Conservation (phyloP, 805 yeast species). For the Sugiyamaella valdiviana region DNA sequence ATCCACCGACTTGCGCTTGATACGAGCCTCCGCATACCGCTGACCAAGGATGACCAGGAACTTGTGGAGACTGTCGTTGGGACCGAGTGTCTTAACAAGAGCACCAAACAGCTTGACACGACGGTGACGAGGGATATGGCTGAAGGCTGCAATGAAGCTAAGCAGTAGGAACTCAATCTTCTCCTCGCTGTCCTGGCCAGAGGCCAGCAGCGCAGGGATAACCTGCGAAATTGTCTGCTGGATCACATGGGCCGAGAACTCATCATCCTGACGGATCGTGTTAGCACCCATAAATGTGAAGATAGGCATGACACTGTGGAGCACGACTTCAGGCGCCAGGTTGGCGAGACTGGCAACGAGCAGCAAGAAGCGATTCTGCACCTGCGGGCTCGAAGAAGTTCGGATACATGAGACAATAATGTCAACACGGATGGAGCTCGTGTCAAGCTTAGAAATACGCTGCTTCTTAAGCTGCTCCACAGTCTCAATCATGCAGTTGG, state of each 20-base stretch:
- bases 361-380: conserved; percentile 78
- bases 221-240: conserved; percentile 87
- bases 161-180: conserved; percentile 81
- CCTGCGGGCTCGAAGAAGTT: conserved; percentile 85
- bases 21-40: conserved; percentile 54
- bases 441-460: conserved; percentile 41
- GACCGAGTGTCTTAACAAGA: conserved; percentile 70
- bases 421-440: conserved; percentile 75
- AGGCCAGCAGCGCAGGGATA: conserved; percentile 70
- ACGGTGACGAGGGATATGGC: conserved; percentile 94
- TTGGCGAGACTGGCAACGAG: conserved; percentile 85
- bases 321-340: conserved; percentile 80
- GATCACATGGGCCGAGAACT: conserved; percentile 84
- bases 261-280: conserved; percentile 94
- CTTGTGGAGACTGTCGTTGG: conserved; percentile 58
- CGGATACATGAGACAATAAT: conserved; percentile 86
- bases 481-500: conserved; percentile 73
- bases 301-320: conserved; percentile 98
- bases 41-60: conserved; percentile 74
- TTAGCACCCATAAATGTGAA: conserved; percentile 99
- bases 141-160: conserved; percentile 89
- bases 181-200: conserved; percentile 37
- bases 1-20: conserved; percentile 57
- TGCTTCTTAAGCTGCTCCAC: conserved; percentile 48
- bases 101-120: conserved; percentile 79